Evolutionary conservation across 805 yeast genomes (phyloP).

Genomic region (Yamadazyma scolyti): DNA sequence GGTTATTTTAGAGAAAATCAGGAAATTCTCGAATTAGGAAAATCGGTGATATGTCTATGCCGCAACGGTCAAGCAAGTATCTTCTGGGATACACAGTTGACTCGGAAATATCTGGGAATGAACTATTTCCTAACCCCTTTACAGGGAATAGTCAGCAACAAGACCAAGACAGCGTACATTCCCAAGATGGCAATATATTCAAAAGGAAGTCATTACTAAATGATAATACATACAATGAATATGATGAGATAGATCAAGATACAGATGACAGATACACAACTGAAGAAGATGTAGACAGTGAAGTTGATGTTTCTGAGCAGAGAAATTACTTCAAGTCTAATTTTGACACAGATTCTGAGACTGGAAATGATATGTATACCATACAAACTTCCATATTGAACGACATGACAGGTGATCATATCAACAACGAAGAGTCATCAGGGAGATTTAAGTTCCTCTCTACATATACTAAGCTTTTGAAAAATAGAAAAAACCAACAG

Average conservation of each 20-base stretch:
- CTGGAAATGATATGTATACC: slow-evolving; percentile 12
- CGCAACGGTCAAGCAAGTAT: slow-evolving; percentile 12
- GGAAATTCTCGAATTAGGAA: no score
- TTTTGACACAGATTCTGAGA: slow-evolving; percentile 18
- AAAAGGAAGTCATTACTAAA: slow-evolving; percentile 5
- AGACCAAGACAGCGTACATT: slow-evolving; percentile 1
- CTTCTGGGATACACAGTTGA: slow-evolving; percentile 15
- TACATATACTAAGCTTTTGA: slow-evolving; percentile 17
- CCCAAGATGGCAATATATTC: slow-evolving; percentile 7
- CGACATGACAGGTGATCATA: slow-evolving; percentile 13
- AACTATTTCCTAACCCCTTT: slow-evolving; percentile 11
- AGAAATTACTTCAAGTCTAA: slow-evolving; percentile 13
- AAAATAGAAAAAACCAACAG: slow-evolving; percentile 3
- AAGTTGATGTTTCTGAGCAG: slow-evolving; percentile 4
- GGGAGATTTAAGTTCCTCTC: slow-evolving; percentile 26
- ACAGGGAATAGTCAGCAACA: neutral
- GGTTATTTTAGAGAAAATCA: no score
- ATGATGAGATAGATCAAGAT: slow-evolving; percentile 3
- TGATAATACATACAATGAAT: slow-evolving; percentile 5
- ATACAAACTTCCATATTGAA: slow-evolving; percentile 23
- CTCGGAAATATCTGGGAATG: slow-evolving; percentile 11
- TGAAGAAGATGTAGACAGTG: slow-evolving; percentile 4
- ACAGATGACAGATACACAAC: neutral
- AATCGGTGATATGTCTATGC: no score
- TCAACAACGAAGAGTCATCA: slow-evolving; percentile 8